phyloP scores from a whole-genome alignment of 2,329 filamentous ascomycete genomes.

The Zymoseptoria brevis region DNA sequence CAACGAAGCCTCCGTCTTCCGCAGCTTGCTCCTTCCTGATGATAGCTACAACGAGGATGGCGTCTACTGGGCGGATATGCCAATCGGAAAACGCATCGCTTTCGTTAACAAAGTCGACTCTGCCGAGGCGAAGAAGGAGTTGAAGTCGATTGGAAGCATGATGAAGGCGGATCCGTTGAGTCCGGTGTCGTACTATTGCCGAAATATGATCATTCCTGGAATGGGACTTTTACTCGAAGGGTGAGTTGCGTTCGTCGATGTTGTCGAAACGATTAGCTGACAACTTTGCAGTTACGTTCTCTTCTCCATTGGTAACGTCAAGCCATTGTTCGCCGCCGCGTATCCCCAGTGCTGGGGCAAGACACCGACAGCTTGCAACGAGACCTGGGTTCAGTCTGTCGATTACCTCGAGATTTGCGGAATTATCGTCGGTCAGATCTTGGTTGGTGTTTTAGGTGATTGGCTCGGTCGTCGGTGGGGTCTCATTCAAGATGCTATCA shows the following conservation, averaged over 20 bases:
- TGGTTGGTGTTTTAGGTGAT: slow-evolving; percentile 73
- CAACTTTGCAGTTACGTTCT: slow-evolving; percentile 63
- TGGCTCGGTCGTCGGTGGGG: slow-evolving; percentile 88
- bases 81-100: slow-evolving; percentile 56
- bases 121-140: slow-evolving; percentile 61
- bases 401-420: slow-evolving; percentile 89
- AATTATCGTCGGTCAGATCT: slow-evolving; percentile 88
- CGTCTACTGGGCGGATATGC: slow-evolving; percentile 87
- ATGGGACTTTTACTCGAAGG: slow-evolving; percentile 87
- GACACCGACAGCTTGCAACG: slow-evolving; percentile 54
- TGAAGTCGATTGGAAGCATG: slow-evolving; percentile 62
- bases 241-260: slow-evolving; percentile 31
- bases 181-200: slow-evolving; percentile 77
- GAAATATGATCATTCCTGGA: slow-evolving; percentile 85
- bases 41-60: slow-evolving; percentile 79
- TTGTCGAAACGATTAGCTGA: slow-evolving; percentile 1
- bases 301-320: slow-evolving; percentile 92
- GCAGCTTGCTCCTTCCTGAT: slow-evolving; percentile 74
- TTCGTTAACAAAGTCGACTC: slow-evolving; percentile 72
- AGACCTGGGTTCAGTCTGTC: slow-evolving; percentile 74
- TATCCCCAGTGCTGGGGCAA: slow-evolving; percentile 70
- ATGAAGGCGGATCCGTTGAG: slow-evolving; percentile 78
- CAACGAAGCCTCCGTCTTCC: slow-evolving; percentile 59
- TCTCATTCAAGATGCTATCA: slow-evolving; percentile 85
- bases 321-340: slow-evolving; percentile 66